Percentiles rank a stretch among this genome's conserved stretches.
These are phyloP conservation scores for Diaporthe ilicicola DNA, from an alignment of 2,329 filamentous ascomycete genomes.

Conservation along the genomic window DNA sequence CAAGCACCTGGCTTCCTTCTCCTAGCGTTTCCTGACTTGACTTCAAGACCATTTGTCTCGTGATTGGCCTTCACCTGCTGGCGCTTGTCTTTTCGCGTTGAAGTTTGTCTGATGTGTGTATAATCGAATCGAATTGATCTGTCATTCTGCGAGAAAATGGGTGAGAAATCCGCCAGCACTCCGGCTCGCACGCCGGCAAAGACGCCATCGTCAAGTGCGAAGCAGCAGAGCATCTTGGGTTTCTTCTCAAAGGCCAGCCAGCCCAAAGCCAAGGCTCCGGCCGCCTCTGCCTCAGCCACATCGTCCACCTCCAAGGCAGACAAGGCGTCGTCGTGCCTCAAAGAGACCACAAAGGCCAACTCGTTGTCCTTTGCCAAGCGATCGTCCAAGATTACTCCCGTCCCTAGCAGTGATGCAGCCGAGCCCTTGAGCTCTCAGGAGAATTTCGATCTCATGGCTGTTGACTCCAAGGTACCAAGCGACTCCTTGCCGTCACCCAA, in stretches of 20 bases:
- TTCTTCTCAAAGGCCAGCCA: slow-evolving; percentile 75
- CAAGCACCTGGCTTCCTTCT: neutral
- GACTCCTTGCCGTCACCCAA: slow-evolving; percentile 55
- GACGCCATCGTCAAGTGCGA: slow-evolving; percentile 53
- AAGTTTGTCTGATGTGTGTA: neutral
- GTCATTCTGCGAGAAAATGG: slow-evolving; percentile 22
- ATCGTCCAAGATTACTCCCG: slow-evolving; percentile 69
- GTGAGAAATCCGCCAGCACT: slow-evolving; percentile 23
- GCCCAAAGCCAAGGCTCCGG: slow-evolving; percentile 30
- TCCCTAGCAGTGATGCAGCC: slow-evolving; percentile 80
- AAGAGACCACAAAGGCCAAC: slow-evolving; percentile 56
- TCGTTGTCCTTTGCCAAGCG: slow-evolving; percentile 49
- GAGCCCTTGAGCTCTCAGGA: slow-evolving; percentile 75
- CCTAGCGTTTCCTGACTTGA: neutral
- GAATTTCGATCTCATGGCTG: slow-evolving; percentile 58
- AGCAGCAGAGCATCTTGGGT: slow-evolving; percentile 78
- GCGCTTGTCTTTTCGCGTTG: slow-evolving; percentile 1
- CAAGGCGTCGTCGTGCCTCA: slow-evolving; percentile 49
- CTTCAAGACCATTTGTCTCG: neutral
- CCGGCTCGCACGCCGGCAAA: slow-evolving; percentile 48
- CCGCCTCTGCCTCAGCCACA: slow-evolving; percentile 39
- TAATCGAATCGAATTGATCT: slow-evolving; percentile 19
- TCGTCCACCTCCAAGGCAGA: slow-evolving; percentile 36
- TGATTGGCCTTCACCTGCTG: neutral
- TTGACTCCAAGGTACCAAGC: slow-evolving; percentile 58